Conservation (phyloP, 148 eudicot genomes). For the Gaultheria prostrata region DNA sequence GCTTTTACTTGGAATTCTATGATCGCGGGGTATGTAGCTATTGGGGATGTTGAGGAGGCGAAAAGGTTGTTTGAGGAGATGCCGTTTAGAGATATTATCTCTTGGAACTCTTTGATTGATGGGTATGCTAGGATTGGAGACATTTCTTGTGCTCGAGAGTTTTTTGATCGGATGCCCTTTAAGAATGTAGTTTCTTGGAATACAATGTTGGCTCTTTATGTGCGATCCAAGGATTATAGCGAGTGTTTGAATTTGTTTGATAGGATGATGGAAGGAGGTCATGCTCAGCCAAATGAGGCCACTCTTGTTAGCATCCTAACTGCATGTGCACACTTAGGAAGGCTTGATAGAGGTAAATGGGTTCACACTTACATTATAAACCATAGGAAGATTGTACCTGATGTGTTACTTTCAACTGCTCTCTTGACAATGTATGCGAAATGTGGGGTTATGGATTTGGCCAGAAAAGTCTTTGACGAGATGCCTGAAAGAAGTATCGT, state of each 20-base stretch:
- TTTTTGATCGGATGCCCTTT: constrained; percentile 47
- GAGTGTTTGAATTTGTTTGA: constrained; percentile 50
- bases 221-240: constrained; percentile 35
- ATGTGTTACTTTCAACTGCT: constrained; percentile 52
- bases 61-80: constrained; percentile 39
- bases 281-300: constrained; percentile 44
- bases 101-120: constrained; percentile 59
- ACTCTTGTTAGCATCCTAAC: constrained; percentile 51
- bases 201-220: constrained; percentile 48
- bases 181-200: constrained; percentile 56
- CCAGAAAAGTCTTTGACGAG: constrained; percentile 43
- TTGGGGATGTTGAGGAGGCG: constrained; percentile 37
- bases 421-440: constrained; percentile 60
- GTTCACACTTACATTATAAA: constrained; percentile 39
- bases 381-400: constrained; percentile 32
- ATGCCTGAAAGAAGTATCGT: constrained; percentile 52
- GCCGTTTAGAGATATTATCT: constrained; percentile 47
- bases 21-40: constrained; percentile 41
- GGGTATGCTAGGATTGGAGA: constrained; percentile 55
- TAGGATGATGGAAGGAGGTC: constrained; percentile 34
- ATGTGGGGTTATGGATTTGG: constrained; percentile 55
- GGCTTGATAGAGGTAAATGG: constrained; percentile 45
- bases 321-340: constrained; percentile 42
- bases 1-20: constrained; percentile 50
- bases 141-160: constrained; percentile 38